phyloP scores from a whole-genome alignment of 768 basidiomycete species.

The Termitomyces sp. region DNA sequence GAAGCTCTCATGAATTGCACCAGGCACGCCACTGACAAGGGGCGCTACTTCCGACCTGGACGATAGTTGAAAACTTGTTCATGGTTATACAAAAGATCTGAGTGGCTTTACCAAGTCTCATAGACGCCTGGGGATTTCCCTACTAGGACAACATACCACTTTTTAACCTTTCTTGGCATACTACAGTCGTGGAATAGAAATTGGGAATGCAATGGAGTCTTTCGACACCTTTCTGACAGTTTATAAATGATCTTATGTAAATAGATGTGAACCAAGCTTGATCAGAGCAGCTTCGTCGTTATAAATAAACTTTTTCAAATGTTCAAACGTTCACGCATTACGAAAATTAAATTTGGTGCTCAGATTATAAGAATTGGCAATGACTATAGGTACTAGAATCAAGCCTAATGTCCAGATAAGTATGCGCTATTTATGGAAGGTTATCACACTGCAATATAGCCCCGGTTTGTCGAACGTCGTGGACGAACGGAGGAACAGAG shows the following conservation, averaged over 20 bases:
- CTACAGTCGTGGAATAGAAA: not conserved
- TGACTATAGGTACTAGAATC: not conserved
- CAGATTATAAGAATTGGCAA: not conserved
- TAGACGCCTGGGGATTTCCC: constrained; percentile 35
- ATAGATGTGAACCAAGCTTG: not conserved
- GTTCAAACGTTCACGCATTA: too few relatives aligned
- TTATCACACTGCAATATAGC: constrained; percentile 68
- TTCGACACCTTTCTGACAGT: not conserved
- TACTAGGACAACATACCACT: constrained; percentile 37
- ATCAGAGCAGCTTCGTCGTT: not conserved
- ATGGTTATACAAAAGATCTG: not conserved
- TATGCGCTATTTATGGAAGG: not conserved
- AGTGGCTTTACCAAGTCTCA: constrained; percentile 25
- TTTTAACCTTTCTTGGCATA: constrained; percentile 25
- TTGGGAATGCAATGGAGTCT: not conserved
- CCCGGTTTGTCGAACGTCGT: constrained; percentile 54
- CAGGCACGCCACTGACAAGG: constrained; percentile 36
- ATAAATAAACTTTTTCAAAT: not conserved
- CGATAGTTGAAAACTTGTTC: not conserved
- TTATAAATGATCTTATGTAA: not conserved
- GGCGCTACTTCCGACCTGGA: constrained; percentile 40
- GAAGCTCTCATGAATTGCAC: constrained; percentile 38
- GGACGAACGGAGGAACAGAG: constrained; percentile 69
- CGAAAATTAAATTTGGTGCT: not conserved
- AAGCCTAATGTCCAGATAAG: not conserved